Base-by-base conservation (phyloP, 345 rosid genomes). In the Pistacia vera region DNA sequence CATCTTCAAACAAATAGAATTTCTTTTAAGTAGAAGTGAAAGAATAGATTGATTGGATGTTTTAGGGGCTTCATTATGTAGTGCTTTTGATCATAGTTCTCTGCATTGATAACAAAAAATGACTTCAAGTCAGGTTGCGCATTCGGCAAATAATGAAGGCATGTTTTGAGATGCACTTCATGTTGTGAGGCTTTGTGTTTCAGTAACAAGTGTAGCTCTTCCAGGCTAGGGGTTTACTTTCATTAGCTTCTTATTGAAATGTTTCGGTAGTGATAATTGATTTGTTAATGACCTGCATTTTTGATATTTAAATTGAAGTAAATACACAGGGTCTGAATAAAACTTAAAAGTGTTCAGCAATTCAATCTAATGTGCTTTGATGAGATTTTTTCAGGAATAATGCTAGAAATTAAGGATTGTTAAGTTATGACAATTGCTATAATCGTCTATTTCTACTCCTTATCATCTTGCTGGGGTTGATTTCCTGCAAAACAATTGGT, bases 381-480 rank as follows among this genome's bases (percentile, higher is more conserved):
- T 60, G 0, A 20, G 30, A 11, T 12, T n/a, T 0, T 41, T 41
- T 41, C 8, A 41, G 9, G 46, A 30, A 41, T 41, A 7, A 41
- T 6, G 46, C 46, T 41, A 7, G 8, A 7, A 41, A 41, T 41
- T 10, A 7, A 41, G 0, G 46, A 41, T 41, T 41, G 46, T 41
- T 7, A 41, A 41, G 8, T 41, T 41, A 41, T 41, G 46, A 1
- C 1, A 7, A 41, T 41, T 41, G 8, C 11, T 60, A 20, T 22
- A 22, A 3, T 28, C 3, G 14, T 60, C 12, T 20, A 60, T 10
- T 59, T 60, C 64, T 17, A 7, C 56, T 44, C 38, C 10, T 54
- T 69, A 17, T 12, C 2, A 16, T 63, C 60, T 63, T 38, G 76
- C 57, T 76, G 79, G 75, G 68, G 79, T 75, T 79, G 75, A 74